phyloP scores from a whole-genome alignment of 2,329 filamentous ascomycete species.

The Phaeophleospora eucalypticola region DNA sequence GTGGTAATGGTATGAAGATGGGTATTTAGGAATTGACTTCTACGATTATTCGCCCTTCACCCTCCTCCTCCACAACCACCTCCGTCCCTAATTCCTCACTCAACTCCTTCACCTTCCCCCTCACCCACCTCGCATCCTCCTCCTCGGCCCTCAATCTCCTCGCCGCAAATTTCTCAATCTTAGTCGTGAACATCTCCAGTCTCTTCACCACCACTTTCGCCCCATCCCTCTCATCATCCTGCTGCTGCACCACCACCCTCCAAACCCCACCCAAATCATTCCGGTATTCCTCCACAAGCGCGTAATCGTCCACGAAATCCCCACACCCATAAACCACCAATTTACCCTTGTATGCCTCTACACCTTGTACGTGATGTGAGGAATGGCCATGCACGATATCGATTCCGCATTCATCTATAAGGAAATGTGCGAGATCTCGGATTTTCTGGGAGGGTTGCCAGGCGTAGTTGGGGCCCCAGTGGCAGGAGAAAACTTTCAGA shows the following conservation, averaged over 20 bases:
- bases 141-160: slow-evolving; percentile 29
- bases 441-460: slow-evolving; percentile 35
- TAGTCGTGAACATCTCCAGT: slow-evolving; percentile 37
- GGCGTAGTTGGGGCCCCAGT: slow-evolving; percentile 41
- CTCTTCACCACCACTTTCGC: slow-evolving; percentile 19
- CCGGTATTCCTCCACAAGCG: slow-evolving; percentile 31
- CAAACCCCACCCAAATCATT: slow-evolving; percentile 41
- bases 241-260: slow-evolving; percentile 31
- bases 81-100: slow-evolving; percentile 31
- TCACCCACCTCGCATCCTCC: slow-evolving; percentile 34
- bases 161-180: slow-evolving; percentile 34
- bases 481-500: slow-evolving; percentile 39
- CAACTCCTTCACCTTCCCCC: slow-evolving; percentile 27
- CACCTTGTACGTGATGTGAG: slow-evolving; percentile 41
- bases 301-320: slow-evolving; percentile 44
- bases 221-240: neutral
- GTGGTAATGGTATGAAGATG: neutral
- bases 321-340: slow-evolving; percentile 41
- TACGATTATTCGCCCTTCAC: slow-evolving; percentile 11
- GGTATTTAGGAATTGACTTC: neutral
- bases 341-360: slow-evolving; percentile 35
- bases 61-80: slow-evolving; percentile 16
- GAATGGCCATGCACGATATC: slow-evolving; percentile 42
- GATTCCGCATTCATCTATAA: slow-evolving; percentile 40
- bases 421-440: slow-evolving; percentile 35